Evolutionary conservation across 2,329 filamentous ascomycete genomes (phyloP).

Genomic region (Pseudocercospora musae): DNA sequence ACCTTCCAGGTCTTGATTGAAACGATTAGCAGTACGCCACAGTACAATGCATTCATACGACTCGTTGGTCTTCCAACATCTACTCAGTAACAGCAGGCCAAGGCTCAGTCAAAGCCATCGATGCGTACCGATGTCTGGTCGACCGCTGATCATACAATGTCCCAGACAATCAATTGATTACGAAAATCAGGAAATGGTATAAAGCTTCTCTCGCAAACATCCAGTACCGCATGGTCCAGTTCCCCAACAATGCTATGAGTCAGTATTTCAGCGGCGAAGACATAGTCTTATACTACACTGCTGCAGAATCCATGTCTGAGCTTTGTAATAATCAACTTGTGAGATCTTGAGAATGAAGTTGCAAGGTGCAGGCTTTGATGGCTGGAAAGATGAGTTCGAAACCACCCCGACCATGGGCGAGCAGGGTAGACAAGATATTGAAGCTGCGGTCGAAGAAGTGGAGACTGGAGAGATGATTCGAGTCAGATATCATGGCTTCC

Average conservation of each 20-base stretch:
- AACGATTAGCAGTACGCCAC: constrained; percentile 2
- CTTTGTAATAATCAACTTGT: constrained; percentile 1
- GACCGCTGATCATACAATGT: neutral
- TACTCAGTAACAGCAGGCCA: neutral
- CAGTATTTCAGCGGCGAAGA: neutral
- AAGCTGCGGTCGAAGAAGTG: neutral
- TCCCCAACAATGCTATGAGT: constrained; percentile 1
- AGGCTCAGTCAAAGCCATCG: neutral
- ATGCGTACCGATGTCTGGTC: neutral
- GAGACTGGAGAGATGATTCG: neutral
- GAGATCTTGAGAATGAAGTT: neutral
- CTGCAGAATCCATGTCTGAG: neutral
- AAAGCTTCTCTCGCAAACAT: constrained; percentile 6
- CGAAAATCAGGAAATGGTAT: neutral
- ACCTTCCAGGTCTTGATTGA: neutral
- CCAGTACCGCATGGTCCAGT: constrained; percentile 6
- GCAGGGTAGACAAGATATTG: neutral
- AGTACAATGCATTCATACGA: neutral
- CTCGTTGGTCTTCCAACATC: neutral
- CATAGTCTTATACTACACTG: neutral
- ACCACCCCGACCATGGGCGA: neutral
- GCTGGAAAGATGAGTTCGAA: neutral
- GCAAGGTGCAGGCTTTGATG: neutral
- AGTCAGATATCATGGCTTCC: neutral
- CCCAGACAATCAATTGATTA: constrained; percentile 1